A percentile compares a stretch with the other conserved stretches of the same genome.
These are phyloP conservation scores for Mycena alexandri DNA, from an alignment of 768 basidiomycete genomes.

Conservation along the genomic window DNA sequence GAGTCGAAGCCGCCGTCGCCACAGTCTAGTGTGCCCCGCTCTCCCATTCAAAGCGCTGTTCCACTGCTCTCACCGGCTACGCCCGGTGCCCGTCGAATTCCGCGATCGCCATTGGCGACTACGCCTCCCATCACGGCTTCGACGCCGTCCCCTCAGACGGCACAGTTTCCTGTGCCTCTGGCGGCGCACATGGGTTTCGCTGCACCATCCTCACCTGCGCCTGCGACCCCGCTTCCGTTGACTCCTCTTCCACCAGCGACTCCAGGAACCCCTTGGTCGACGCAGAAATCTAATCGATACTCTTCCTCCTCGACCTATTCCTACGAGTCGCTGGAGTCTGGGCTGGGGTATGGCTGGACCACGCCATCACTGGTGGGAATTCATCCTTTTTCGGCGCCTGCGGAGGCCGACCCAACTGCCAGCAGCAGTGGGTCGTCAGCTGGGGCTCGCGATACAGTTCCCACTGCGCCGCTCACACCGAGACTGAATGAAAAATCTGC, in stretches of 20 bases:
- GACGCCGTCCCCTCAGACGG: not conserved
- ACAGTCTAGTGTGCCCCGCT: not conserved
- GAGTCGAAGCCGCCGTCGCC: not conserved
- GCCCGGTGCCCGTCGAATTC: slow-evolving; percentile 5
- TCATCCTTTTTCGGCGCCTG: slow-evolving; percentile 29
- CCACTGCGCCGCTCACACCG: slow-evolving; percentile 3
- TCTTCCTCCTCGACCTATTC: slow-evolving; percentile 21
- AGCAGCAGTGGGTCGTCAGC: not conserved
- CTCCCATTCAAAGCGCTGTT: not conserved
- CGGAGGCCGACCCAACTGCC: not conserved
- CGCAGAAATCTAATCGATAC: slow-evolving; percentile 3
- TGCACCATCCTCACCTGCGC: not conserved
- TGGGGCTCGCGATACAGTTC: not conserved
- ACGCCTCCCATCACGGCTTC: slow-evolving; percentile 14
- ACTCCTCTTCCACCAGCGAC: slow-evolving; percentile 27
- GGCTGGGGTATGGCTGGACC: slow-evolving; percentile 26
- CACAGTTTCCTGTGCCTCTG: slow-evolving; percentile 3
- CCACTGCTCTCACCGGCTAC: not conserved
- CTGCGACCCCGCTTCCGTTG: slow-evolving; percentile 9
- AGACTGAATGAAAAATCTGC: slow-evolving; percentile 24
- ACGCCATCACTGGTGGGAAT: slow-evolving; percentile 27
- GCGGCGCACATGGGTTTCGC: not conserved
- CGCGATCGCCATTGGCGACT: slow-evolving; percentile 27
- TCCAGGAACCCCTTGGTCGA: slow-evolving; percentile 21
- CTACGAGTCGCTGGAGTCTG: slow-evolving; percentile 1